Evolutionary conservation across 2,329 filamentous ascomycete genomes (phyloP).

Genomic region (Talaromyces sp.): DNA sequence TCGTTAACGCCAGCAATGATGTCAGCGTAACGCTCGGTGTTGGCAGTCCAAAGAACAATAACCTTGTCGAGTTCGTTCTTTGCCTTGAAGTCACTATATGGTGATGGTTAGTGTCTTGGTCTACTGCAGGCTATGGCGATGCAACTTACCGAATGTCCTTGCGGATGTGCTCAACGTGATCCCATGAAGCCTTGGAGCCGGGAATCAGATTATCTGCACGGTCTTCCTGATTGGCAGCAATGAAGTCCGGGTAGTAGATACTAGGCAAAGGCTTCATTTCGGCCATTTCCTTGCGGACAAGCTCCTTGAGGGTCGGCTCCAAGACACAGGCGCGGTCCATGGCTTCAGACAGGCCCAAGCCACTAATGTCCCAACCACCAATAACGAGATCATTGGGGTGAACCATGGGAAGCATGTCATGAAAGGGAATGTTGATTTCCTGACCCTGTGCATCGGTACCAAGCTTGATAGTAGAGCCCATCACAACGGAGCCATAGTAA

Average conservation of each 20-base stretch:
- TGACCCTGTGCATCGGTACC: conserved; percentile 80
- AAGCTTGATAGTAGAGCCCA: conserved; percentile 96
- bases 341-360: conserved; percentile 79
- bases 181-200: conserved; percentile 78
- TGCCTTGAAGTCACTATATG: conserved; percentile 77
- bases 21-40: conserved; percentile 95
- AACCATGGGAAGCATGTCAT: conserved; percentile 89
- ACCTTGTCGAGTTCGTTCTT: conserved; percentile 85
- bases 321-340: conserved; percentile 96
- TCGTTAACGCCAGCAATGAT: conserved; percentile 88
- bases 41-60: conserved; percentile 97
- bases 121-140: not conserved
- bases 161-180: conserved; percentile 89
- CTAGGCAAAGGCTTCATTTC: conserved; percentile 83
- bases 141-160: conserved; percentile 73
- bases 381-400: conserved; percentile 94
- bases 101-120: not conserved
- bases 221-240: conserved; percentile 96
- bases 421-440: conserved; percentile 96
- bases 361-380: conserved; percentile 96
- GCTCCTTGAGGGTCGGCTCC: conserved; percentile 86
- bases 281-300: conserved; percentile 90
- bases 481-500: conserved; percentile 97
- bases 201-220: conserved; percentile 87
- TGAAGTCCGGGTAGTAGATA: conserved; percentile 99